Base-by-base conservation (phyloP, 768 basidiomycete genomes). In the Cystoderma amianthinum region DNA sequence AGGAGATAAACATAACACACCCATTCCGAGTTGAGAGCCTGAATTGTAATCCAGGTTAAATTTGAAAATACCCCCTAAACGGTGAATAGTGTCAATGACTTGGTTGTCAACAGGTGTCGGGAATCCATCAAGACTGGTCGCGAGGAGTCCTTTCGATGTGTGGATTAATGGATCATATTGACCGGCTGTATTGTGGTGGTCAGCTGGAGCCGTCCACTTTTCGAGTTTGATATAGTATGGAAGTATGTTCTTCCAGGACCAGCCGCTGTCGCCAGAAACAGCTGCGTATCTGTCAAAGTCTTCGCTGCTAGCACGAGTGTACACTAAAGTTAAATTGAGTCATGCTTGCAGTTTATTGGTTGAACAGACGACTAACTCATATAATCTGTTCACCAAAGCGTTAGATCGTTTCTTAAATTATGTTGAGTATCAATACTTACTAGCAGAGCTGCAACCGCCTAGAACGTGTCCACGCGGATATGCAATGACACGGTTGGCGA, bases 41-140 rank as follows among this genome's bases (percentile, higher is more conserved):
- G 56, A 57, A 21, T 70, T 63, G 40, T 60, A 48, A 44, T 68
- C 64, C 5, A 49, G 7, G 37, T 62, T 64, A 51, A 57, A 70
- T 0, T 61, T 55, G 47, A 65, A 72, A 23, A 52, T 48, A 2
- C 25, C 36, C 0, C 49, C 28, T 4, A 59, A 40, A 37, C 61
- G 44, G 13, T 49, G 10, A 4, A 61, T 60, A 1, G 61, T 59
- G 4, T 45, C 42, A 21, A 64, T 46, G 32, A 67, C 52, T 5
- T 45, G 54, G 5, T 44, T 25, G 39, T 65, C 65, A 23, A 63
- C 47, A 1, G 45, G 36, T n/a, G 47, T 49, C 17, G 52, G 46
- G 41, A 51, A 56, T 3, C 55, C 59, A 16, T 56, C 54, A 6
- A 65, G 53, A 38, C 59, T 58, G 43, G 62, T 59, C 0, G 54